Conservation (phyloP, 805 yeast genomes). For the Candida namnaoensis region DNA sequence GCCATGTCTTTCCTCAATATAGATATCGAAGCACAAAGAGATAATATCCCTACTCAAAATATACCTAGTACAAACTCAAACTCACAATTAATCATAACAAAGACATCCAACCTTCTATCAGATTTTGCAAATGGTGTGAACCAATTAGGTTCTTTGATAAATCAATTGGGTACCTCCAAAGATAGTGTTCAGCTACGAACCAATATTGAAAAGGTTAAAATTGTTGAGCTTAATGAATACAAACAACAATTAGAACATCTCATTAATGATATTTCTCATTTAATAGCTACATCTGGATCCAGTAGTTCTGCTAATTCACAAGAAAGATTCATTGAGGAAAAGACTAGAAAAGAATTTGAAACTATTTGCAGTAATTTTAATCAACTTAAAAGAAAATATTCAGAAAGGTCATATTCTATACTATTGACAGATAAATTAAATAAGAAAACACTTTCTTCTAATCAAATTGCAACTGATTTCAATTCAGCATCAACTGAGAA, state of each 20-base stretch:
- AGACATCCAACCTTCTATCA: conserved; percentile 20
- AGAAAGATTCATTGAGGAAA: conserved; percentile 21
- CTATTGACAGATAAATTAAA: conserved; percentile 21
- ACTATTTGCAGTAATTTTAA: conserved; percentile 39
- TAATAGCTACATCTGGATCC: conserved; percentile 7
- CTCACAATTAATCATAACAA: conserved; percentile 11
- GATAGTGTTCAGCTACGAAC: conserved; percentile 27
- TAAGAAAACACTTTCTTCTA: too few species aligned
- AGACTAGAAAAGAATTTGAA: conserved; percentile 48
- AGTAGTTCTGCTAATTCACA: conserved; percentile 7
- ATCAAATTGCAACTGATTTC: too few species aligned
- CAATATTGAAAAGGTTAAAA: conserved; percentile 16
- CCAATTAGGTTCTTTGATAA: conserved; percentile 37
- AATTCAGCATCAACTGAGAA: too few species aligned
- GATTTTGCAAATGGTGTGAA: conserved; percentile 41
- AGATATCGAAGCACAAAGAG: conserved; percentile 20
- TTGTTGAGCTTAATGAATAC: conserved; percentile 15
- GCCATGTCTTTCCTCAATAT: conserved; percentile 18
- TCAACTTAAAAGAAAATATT: conserved; percentile 33
- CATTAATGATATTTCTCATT: conserved; percentile 13
- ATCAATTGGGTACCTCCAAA: conserved; percentile 40
- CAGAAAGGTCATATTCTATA: conserved; percentile 36
- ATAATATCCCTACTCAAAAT: background rate
- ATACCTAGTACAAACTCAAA: conserved; percentile 5
- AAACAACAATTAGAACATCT: conserved; percentile 24